These are phyloP conservation scores for Colletotrichum chlorophyti DNA, from an alignment of 2,329 filamentous ascomycete genomes.

Conservation along the genomic window DNA sequence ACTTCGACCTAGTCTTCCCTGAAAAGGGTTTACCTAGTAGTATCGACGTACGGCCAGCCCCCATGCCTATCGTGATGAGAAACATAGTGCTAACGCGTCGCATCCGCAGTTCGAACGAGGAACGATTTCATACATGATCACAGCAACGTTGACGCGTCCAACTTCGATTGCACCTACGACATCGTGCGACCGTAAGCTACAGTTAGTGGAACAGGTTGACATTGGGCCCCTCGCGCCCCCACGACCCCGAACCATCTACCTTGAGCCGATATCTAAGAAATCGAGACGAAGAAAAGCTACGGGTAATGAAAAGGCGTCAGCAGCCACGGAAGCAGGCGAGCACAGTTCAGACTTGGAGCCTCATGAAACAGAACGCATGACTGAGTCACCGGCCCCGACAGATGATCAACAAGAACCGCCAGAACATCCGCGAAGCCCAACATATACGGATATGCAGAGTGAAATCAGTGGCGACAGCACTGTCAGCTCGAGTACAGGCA, in stretches of 20 bases:
- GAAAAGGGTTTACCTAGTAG: slow-evolving; percentile 80
- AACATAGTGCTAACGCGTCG: slow-evolving; percentile 2
- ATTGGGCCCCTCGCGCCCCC: slow-evolving; percentile 78
- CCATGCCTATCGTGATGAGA: background rate
- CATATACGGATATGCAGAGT: slow-evolving; percentile 65
- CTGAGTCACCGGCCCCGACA: slow-evolving; percentile 47
- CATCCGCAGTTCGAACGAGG: slow-evolving; percentile 85
- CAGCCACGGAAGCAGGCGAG: slow-evolving; percentile 50
- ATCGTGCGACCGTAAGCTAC: slow-evolving; percentile 81
- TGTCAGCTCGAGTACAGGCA: slow-evolving; percentile 69
- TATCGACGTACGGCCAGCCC: slow-evolving; percentile 76
- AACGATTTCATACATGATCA: slow-evolving; percentile 89
- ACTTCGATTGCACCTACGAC: slow-evolving; percentile 83
- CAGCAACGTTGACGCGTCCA: slow-evolving; percentile 86
- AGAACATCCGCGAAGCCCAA: slow-evolving; percentile 48
- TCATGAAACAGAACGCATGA: slow-evolving; percentile 35
- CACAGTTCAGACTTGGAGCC: slow-evolving; percentile 38
- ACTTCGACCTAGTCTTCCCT: slow-evolving; percentile 76
- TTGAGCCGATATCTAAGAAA: slow-evolving; percentile 83
- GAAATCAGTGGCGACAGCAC: slow-evolving; percentile 75
- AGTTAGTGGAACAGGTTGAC: slow-evolving; percentile 83
- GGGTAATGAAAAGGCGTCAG: slow-evolving; percentile 50
- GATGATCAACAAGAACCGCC: slow-evolving; percentile 49
- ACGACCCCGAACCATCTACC: slow-evolving; percentile 80
- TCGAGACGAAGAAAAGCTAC: slow-evolving; percentile 66